Evolutionary conservation across 2,329 filamentous ascomycete genomes (phyloP).

Genomic region (Aspergillus clavatus): DNA sequence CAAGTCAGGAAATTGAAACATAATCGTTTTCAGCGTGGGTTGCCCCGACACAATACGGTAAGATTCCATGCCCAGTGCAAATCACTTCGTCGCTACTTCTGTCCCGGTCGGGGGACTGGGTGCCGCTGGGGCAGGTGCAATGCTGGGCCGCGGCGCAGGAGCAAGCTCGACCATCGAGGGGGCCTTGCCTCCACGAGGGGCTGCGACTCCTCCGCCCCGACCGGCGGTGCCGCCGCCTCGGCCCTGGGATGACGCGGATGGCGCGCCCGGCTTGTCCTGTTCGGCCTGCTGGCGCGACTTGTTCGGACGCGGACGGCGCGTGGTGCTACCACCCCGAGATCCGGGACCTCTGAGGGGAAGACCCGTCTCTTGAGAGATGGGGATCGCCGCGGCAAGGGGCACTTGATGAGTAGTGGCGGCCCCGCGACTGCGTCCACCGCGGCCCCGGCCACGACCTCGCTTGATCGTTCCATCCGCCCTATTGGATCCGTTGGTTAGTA

Average conservation of each 20-base stretch:
- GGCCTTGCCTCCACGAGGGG: constrained; percentile 25
- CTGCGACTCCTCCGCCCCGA: constrained; percentile 23
- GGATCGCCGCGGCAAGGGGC: constrained; percentile 70
- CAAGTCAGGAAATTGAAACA: too few relatives aligned
- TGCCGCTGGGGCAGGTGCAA: constrained; percentile 18
- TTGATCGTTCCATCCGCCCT: constrained; percentile 71
- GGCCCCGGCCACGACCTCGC: constrained; percentile 53
- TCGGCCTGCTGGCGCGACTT: constrained; percentile 81
- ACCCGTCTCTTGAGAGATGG: constrained; percentile 84
- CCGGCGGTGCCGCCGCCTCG: constrained; percentile 24
- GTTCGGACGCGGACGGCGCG: constrained; percentile 77
- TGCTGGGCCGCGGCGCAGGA: constrained; percentile 22
- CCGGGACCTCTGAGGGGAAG: constrained; percentile 65
- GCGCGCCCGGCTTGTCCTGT: constrained; percentile 68
- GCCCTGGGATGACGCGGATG: constrained; percentile 23
- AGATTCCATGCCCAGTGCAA: background rate
- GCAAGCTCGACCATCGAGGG: constrained; percentile 27
- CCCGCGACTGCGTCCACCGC: constrained; percentile 50
- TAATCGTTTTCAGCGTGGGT: background rate
- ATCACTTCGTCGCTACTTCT: constrained; percentile 28
- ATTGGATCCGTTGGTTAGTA: constrained; percentile 17
- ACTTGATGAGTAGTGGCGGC: constrained; percentile 67
- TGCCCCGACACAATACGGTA: background rate
- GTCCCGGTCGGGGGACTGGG: constrained; percentile 22
- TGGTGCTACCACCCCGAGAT: constrained; percentile 69